Percentiles rank a stretch among this genome's conserved stretches.
These are phyloP conservation scores for Linnemannia elongata DNA, from an alignment of 192 early-diverging fungal species.

Conservation along the genomic window DNA sequence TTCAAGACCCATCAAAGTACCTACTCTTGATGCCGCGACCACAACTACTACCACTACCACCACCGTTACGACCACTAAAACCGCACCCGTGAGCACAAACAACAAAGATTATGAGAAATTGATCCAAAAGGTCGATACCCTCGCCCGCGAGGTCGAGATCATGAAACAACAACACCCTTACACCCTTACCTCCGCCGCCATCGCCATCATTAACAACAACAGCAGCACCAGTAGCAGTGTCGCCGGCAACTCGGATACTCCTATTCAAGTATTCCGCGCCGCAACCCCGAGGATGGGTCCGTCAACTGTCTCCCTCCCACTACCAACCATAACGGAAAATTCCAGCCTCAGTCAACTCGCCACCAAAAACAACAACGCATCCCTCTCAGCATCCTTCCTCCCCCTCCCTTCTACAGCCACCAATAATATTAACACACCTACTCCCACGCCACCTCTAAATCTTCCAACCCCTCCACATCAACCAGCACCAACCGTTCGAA, in stretches of 20 bases:
- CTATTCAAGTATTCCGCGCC: neutral
- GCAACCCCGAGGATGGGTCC: neutral
- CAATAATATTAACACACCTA: neutral
- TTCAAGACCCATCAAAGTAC: too few relatives aligned
- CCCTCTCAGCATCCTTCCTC: neutral
- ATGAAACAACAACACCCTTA: neutral
- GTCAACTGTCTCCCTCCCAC: neutral
- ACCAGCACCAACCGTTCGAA: neutral
- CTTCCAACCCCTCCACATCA: neutral
- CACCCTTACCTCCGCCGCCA: too few relatives aligned
- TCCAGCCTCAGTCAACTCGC: neutral
- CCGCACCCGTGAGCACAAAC: neutral
- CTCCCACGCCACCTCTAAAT: neutral
- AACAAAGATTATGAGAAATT: neutral
- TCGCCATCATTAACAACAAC: neutral
- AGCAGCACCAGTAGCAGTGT: neutral
- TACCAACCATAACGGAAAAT: neutral
- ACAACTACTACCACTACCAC: neutral
- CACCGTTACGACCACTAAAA: neutral
- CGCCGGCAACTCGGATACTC: neutral
- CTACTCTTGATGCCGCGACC: neutral
- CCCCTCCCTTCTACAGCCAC: neutral
- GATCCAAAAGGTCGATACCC: neutral
- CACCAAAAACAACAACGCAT: neutral
- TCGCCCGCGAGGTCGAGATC: neutral